Evolutionary conservation across 2,329 filamentous ascomycete genomes (phyloP).

Genomic region (Diaporthe citrichinensis): DNA sequence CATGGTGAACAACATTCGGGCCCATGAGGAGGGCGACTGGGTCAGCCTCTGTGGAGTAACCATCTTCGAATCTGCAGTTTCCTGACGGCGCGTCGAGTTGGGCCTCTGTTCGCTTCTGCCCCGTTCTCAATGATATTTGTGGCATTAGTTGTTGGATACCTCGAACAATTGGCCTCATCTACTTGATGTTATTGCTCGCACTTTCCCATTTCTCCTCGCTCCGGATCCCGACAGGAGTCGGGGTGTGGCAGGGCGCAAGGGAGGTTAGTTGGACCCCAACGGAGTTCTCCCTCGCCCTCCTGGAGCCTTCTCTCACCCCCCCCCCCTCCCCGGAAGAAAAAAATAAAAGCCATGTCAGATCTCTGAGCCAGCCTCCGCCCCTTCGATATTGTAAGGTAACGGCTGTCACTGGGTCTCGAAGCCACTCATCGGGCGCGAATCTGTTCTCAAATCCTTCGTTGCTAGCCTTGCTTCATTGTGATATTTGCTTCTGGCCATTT

Average conservation of each 20-base stretch:
- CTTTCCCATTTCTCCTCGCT: neutral
- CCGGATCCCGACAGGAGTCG: neutral
- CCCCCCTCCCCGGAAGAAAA: neutral
- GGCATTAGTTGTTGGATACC: neutral
- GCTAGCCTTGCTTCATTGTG: neutral
- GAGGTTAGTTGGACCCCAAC: constrained; percentile 12
- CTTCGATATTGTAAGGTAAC: constrained; percentile 23
- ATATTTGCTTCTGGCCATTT: constrained; percentile 24
- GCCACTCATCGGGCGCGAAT: constrained; percentile 9
- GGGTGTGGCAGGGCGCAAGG: constrained; percentile 24
- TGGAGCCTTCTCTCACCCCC: neutral
- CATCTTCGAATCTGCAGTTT: neutral
- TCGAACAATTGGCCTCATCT: neutral
- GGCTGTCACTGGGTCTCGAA: constrained; percentile 26
- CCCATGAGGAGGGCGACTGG: neutral
- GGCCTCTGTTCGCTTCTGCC: neutral
- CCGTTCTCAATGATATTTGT: neutral
- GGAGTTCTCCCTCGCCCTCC: constrained; percentile 22
- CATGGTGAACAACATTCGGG: neutral
- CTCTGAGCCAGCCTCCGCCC: constrained; percentile 13
- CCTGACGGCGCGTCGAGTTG: neutral
- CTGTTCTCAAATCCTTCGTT: neutral
- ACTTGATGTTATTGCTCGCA: neutral
- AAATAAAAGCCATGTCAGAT: constrained; percentile 10
- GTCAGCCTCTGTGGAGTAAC: neutral